A percentile compares a stretch with the other conserved stretches of the same genome.
Evolutionary conservation across 306 rosid species (phyloP).

Genomic region (Sicyos edulis): DNA sequence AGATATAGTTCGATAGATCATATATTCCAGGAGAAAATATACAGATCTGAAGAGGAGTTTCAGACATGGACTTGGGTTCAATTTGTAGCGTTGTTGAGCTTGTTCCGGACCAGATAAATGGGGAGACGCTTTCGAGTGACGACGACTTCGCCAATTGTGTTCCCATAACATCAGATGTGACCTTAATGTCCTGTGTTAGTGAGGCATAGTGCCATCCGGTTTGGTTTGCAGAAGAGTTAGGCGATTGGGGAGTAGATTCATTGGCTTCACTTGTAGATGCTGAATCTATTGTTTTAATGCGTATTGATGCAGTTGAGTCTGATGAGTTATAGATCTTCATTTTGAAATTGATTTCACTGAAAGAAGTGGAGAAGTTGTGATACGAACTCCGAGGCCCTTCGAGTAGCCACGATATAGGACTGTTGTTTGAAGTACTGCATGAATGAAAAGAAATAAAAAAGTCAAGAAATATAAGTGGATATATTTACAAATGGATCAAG

Average conservation of each 20-base stretch:
- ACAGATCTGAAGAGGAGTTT: slow-evolving; percentile 79
- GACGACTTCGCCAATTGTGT: slow-evolving; percentile 34
- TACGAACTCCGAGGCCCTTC: slow-evolving; percentile 67
- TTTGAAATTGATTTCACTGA: slow-evolving; percentile 62
- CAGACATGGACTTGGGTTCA: slow-evolving; percentile 50
- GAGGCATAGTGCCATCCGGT: slow-evolving; percentile 82
- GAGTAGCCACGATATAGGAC: slow-evolving; percentile 82
- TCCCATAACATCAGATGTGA: slow-evolving; percentile 42
- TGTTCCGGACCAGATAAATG: slow-evolving; percentile 81
- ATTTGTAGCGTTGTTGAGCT: slow-evolving; percentile 62
- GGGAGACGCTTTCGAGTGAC: slow-evolving; percentile 47
- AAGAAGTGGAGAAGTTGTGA: slow-evolving; percentile 64
- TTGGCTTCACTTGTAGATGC: slow-evolving; percentile 27
- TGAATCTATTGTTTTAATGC: slow-evolving; percentile 47
- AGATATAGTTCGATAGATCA: slow-evolving; percentile 64
- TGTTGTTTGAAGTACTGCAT: slow-evolving; percentile 56
- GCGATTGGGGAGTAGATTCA: slow-evolving; percentile 21
- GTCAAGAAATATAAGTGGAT: too few relatives aligned
- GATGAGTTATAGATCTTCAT: slow-evolving; percentile 75
- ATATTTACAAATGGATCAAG: too few relatives aligned
- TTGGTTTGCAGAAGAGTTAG: slow-evolving; percentile 38
- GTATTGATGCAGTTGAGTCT: slow-evolving; percentile 42
- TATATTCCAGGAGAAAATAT: slow-evolving; percentile 80
- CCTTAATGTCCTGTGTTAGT: slow-evolving; percentile 49
- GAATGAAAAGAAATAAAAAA: not conserved